Base-by-base conservation (phyloP, 768 basidiomycete genomes). In the Pulveroboletus sp. region DNA sequence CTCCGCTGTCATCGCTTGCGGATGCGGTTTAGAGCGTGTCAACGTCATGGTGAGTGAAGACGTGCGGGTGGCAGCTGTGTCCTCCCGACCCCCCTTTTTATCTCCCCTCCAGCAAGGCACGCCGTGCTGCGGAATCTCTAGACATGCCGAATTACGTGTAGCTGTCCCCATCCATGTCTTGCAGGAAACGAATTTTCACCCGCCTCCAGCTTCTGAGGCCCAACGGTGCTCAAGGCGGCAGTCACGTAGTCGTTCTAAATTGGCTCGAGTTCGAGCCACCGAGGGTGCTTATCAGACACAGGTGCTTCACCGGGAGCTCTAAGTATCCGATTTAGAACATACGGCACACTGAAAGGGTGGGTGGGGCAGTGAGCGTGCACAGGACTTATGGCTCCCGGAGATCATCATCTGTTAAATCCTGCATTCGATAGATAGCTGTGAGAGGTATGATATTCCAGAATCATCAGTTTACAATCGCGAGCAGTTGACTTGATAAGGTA, bases 21-120 rank as follows among this genome's bases (percentile, higher is more conserved):
- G 35, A 31, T 1, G 24, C 15, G 39, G 35, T 2, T 27, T 18
- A 6, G 18, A 36, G 11, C 24, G 39, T 39, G 38, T 11, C 24
- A 35, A 3, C 1, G 37, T 3, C 52, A 61, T 61, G 47, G 28
- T 47, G 9, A 26, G 11, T 21, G 43, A 6, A 5, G 40, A 30
- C 36, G 11, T 7, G 35, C 0, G 15, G 18, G 15, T 10, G 8
- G 14, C 15, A 9, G 2, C 7, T 7, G 37, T 14, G 21, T 21
- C 21, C 21, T 21, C 21, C 21, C 21, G 21, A 3, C 18, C 31
- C 12, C 17, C 39, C 28, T 18, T 58, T 52, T 55, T 57, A 57
- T 52, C 42, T 17, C 21, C 30, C 31, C 26, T 11, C 11, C 12
- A 6, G 32, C 24, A 24, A 21, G 32, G 43, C 24, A 43, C 30